These are phyloP conservation scores for Sporothrix sp. DNA, from an alignment of 2,329 filamentous ascomycete genomes.

Conservation along the genomic window DNA sequence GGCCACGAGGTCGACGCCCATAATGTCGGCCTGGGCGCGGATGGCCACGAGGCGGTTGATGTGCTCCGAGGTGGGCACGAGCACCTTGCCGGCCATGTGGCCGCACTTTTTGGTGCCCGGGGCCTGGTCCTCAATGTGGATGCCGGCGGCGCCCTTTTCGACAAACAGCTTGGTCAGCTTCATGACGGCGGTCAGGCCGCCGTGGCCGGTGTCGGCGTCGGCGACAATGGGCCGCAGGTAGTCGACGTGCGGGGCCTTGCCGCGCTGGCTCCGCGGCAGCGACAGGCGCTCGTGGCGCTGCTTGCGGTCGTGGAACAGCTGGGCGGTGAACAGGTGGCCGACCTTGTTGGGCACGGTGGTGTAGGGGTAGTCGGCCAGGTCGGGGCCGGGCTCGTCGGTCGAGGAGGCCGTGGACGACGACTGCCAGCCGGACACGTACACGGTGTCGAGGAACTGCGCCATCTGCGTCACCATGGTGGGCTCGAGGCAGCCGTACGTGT, in stretches of 20 bases:
- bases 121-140: conserved; percentile 97
- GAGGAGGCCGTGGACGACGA: conserved; percentile 92
- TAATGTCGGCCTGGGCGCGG: conserved; percentile 94
- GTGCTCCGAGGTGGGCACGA: conserved; percentile 94
- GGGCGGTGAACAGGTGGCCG: conserved; percentile 92
- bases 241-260: conserved; percentile 65
- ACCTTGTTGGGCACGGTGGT: conserved; percentile 99
- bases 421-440: conserved; percentile 99
- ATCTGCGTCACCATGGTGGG: conserved; percentile 99
- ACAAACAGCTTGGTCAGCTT: conserved; percentile 97
- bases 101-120: conserved; percentile 99
- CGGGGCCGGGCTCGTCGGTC: conserved; percentile 90
- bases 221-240: conserved; percentile 94
- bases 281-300: conserved; percentile 89
- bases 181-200: conserved; percentile 97
- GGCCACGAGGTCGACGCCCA: conserved; percentile 84
- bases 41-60: conserved; percentile 97
- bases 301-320: conserved; percentile 99
- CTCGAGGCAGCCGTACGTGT: conserved; percentile 94
- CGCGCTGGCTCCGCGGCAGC: conserved; percentile 60
- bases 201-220: conserved; percentile 94
- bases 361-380: conserved; percentile 96
- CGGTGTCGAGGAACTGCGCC: conserved; percentile 96
- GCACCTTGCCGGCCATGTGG: conserved; percentile 97
- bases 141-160: conserved; percentile 91